Evolutionary conservation across 2,329 filamentous ascomycete species (phyloP), one percentile per base, ranked within the genome.

Genomic region (Penicillium decumbens): DNA sequence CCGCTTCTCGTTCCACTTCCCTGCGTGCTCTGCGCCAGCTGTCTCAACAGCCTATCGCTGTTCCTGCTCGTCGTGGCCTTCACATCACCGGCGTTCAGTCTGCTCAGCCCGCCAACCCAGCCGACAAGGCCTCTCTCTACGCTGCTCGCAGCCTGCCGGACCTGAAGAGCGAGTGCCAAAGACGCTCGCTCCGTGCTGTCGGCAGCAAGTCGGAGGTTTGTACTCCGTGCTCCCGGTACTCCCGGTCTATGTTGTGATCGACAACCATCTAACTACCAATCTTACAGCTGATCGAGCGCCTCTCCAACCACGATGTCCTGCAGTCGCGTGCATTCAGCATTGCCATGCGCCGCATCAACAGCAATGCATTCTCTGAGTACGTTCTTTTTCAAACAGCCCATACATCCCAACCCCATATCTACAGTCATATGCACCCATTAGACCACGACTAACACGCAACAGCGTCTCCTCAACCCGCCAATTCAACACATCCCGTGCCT

Each of bases 51-150:
- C 61, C 63, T 47, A 59, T 58, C 7, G 59, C 65, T 39, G 58
- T 62, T 23, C 64, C 72, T 47, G 54, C 66, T 50, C 72, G 71
- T 58, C 80, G 81, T 57, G 66, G 68, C 49, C 75, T 84, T 43
- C 78, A 80, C 69, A 82, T 83, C 72, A 84, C 81, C 30, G 80
- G 80, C 47, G 77, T 77, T 33, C 74, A 80, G 25, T 80, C 80
- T 43, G 81, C 77, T 53, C 61, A 80, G 70, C 56, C 73, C 65
- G 61, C 70, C 73, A 68, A 73, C 67, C 61, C 76, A 60, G 64
- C 74, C 28, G 79, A 81, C 58, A 77, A 77, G 59, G 72, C 77
- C 15, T 73, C 74, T 37, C 63, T 75, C 48, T 78, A 79, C 50
- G 69, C 76, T 29, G 75, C 78, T 49, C 75, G 74, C 52, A 77